Evolutionary conservation across 148 eudicot species (phyloP), one percentile per base, ranked within the genome.

Genomic region (Amaranthus hypochondriacus): DNA sequence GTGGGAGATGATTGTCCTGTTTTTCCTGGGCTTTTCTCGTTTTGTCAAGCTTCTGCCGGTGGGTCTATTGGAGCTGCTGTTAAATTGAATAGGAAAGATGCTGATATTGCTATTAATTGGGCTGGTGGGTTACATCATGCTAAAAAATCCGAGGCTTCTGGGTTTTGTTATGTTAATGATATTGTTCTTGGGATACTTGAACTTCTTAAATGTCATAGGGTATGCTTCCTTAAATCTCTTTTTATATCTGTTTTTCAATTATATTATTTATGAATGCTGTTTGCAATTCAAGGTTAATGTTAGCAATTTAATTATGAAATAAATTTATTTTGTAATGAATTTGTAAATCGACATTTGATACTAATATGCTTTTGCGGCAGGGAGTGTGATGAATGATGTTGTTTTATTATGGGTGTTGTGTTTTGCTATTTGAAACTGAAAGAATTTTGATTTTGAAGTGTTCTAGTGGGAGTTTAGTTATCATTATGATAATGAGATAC

Each of bases 61-160:
- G 98, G 96, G 0, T 90, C 93, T 0, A 89, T 92, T 9, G 96
- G 98, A 2, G 96, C 96, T 0, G 96, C 98, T 0, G 98, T 85
- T 0, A 90, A 90, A 84, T 71, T 90, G 0, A 90, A 90, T 47
- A 64, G 88, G 2, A 77, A 74, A 65, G 96, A 89, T 21, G 93
- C 93, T 0, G 98, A 90, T 76, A 86, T 93, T 4, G 94, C 96
- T 0, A 81, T 93, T 8, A 93, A 93, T 78, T 93, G 98, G 96
- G 98, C 98, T 3, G 98, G 98, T 0, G 98, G 98, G 2, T 74
- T 93, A 73, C 96, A 90, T 56, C 96, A 93, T 69, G 98, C 98
- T 0, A 93, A 93, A 85, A 93, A 90, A 65, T 82, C 88, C 0
- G 98, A 93, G 78, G 98, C 98, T 0, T 90, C 93, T 0, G 98